Base-by-base conservation (phyloP, 192 early-diverging fungal species). In the Entomortierella chlamydospora region DNA sequence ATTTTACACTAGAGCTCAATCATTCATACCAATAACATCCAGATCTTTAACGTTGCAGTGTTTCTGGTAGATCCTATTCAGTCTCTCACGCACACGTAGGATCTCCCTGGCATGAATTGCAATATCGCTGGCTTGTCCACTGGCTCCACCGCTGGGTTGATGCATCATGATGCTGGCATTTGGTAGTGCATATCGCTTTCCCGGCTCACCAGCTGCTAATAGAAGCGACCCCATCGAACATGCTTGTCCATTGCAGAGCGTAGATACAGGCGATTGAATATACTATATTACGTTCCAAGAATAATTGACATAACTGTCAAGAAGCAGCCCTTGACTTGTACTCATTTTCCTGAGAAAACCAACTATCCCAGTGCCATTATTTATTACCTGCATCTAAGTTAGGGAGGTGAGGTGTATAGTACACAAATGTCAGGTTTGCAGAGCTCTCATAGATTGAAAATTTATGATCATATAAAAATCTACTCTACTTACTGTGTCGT, bases 191-290 rank as follows among this genome's bases (percentile, higher is more conserved):
- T 90, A 93, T 33, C 98, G 81, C 54, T 94, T 92, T 22, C 96
- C 98, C 17, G 91, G 90, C 37, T 95, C 91, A 13, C 98, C 96
- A 18, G 96, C 95, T 7, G 95, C 87, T 56, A 99, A 77, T 15
- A 99, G 85, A 55, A 99, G 85, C 51, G 97, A 98, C 10, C 94
- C 98, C 98, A 99, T 99, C 0, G 95, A 97, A 68, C 96, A 97
- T 4, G 98, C 97, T 83, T 99, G 98, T 23, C 98, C 98, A 55
- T 94, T 94, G 81, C 98, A 99, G 39, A 98, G 82, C 11, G 98
- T 99, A 22, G 93, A 88, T 0, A 99, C 95, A 0, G 98, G 95
- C 18, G 88, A 91, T 87, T 94, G 90, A 34, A 99, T 96, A 60
- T 98, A 98, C 89, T 99, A 65, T 12, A 5, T 61, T n/a, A n/a